Base-by-base conservation (phyloP, 2,329 filamentous ascomycete genomes). In the Atkinsonella texensis region DNA sequence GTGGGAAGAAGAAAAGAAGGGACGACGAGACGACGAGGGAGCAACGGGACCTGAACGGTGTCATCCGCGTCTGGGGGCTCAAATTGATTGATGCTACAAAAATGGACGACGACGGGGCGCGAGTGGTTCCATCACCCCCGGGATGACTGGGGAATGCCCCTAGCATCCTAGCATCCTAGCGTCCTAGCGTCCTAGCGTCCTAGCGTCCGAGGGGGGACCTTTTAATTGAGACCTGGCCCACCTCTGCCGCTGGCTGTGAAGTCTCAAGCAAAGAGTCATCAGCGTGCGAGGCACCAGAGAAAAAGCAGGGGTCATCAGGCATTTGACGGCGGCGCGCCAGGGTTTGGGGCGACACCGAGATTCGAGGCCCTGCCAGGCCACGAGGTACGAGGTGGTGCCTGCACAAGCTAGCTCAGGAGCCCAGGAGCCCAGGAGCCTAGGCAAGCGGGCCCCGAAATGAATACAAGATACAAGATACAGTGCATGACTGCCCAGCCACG, bases 261-360 rank as follows among this genome's bases (percentile, higher is more conserved):
- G 28, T 28, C 4, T 28, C 28, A 28, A 28, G 4, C 7, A 28
- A 28, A 28, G 28, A 28, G 28, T 28, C 28, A 2, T 11, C 33
- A 17, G 48, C 18, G 45, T 20, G 31, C 46, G n/a, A 17, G 18
- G 20, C 35, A 40, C 12, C 46, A 48, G 35, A 48, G 41, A 15
- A 47, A 31, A 48, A 48, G 39, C 31, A 47, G 49, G 49, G 48
- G 48, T 23, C 20, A 23, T 23, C 20, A 20, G 41, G 10, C 20
- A 20, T 18, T 41, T 42, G 46, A 43, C 45, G 51, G 46, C 41
- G 39, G 18, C 50, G 28, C 32, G 17, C 47, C 40, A 47, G 51
- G 47, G 38, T 48, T 23, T 50, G 42, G 47, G 43, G 51, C 40
- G 49, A 50, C 42, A 39, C 47, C 51, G 13, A 47, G 47, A 17